A percentile compares a stretch with the other conserved stretches of the same genome.
phyloP scores from a whole-genome alignment of 345 rosid species.

The Boechera stricta region DNA sequence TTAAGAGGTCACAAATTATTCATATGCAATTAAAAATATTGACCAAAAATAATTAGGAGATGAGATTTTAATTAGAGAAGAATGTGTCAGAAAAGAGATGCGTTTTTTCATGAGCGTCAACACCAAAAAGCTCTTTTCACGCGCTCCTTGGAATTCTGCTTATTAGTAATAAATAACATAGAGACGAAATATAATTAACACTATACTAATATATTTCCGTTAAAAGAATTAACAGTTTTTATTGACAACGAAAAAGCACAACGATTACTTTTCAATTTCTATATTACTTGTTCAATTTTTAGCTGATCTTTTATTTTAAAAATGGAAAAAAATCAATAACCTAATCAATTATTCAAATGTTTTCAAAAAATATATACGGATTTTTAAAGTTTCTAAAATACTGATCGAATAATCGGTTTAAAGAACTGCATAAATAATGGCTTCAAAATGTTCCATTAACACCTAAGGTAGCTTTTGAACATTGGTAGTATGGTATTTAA shows the following conservation, averaged over 20 bases:
- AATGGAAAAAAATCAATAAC: too few species aligned
- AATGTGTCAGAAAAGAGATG: conserved; percentile 38
- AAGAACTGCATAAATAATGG: too few species aligned
- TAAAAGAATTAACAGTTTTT: not conserved
- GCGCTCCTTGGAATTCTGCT: conserved; percentile 11
- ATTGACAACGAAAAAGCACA: not conserved
- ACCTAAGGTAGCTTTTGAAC: too few species aligned
- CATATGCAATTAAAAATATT: conserved; percentile 24
- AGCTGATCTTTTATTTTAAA: too few species aligned
- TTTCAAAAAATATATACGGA: too few species aligned
- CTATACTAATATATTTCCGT: not conserved
- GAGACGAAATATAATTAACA: conserved; percentile 9
- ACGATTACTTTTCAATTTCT: not conserved
- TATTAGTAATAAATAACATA: not conserved
- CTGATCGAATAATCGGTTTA: too few species aligned
- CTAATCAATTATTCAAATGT: too few species aligned
- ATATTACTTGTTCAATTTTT: too few species aligned
- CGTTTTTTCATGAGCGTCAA: not conserved
- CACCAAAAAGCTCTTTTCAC: not conserved
- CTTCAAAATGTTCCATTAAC: too few species aligned
- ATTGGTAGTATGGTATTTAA: too few species aligned
- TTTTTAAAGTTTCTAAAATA: too few species aligned
- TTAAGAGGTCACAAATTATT: not conserved
- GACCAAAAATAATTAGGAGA: conserved; percentile 17
- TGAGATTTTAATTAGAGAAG: conserved; percentile 13